Evolutionary conservation across 2,329 filamentous ascomycete genomes (phyloP).

Genomic region (Trichophyton rubrum): DNA sequence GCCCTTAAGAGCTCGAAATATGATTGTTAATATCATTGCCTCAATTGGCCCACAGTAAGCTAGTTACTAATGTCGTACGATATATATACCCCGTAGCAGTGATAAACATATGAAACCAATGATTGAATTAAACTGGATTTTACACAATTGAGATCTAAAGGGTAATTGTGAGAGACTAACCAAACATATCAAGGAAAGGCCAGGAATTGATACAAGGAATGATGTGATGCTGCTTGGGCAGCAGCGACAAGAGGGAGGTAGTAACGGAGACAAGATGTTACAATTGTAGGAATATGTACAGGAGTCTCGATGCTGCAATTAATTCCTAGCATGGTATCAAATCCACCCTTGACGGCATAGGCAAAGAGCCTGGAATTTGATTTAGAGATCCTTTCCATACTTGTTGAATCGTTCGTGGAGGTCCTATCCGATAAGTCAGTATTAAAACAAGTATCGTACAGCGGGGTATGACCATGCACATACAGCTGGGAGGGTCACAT

Average conservation of each 20-base stretch:
- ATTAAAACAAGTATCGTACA: neutral
- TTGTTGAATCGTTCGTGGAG: constrained; percentile 99
- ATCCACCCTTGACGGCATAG: neutral
- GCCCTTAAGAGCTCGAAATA: too few relatives aligned
- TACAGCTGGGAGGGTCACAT: constrained; percentile 86
- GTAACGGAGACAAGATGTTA: neutral
- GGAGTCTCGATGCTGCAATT: neutral
- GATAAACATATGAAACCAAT: neutral
- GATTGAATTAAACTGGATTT: neutral
- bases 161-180: neutral
- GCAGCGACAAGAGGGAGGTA: neutral
- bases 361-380: neutral
- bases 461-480: constrained; percentile 16
- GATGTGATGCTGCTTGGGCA: neutral
- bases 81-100: too few relatives aligned
- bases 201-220: neutral
- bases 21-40: too few relatives aligned
- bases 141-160: too few relatives aligned
- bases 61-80: too few relatives aligned
- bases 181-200: neutral
- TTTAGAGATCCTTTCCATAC: constrained; percentile 79
- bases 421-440: constrained; percentile 40
- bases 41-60: too few relatives aligned
- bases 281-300: constrained; percentile 3
- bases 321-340: neutral